Base-by-base conservation (phyloP, 805 yeast genomes). In the Yamadazyma nakazawae region DNA sequence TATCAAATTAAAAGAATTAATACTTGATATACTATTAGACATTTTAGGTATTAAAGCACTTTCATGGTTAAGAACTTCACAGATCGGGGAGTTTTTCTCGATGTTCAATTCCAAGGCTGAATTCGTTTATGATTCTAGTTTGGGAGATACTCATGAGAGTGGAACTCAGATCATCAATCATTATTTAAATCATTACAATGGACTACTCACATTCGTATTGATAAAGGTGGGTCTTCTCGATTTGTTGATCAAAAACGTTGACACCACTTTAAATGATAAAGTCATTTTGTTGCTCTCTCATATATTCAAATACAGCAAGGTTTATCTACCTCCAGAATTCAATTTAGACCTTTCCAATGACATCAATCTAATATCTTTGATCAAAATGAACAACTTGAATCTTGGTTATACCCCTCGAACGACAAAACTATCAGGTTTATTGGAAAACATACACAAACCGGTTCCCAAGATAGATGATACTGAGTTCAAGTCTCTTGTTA, bases 11-110 rank as follows among this genome's bases (percentile, higher is more conserved):
- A 78, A 88, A 35, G 82, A 79, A 31, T 78, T 81, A 25, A 60
- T 91, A 14, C 67, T 92, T 53, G 95, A 88, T 56, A 72, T 90
- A 2, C 71, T 91, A 35, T 74, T 83, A 37, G 91, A 86, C 56
- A 66, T 85, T 3, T 68, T 94, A 37, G 66, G 83, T 47, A 79
- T 88, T 12, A 72, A 73, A 56, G 70, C 80, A 1, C 63, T 85
- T 16, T 79, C 85, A 0, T 80, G 86, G 84, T 50, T 70, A 16
- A 55, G 53, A 28, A 37, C 46, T 24, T 56, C 62, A 11, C 46
- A 46, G 11, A 59, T 61, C 34, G 66, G 60, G 30, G 63, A 50
- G 10, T 50, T 35, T 9, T 50, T 67, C 1, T 25, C 44, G 24
- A 32, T 40, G 43, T 30, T 41, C 24, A 42, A 41, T 26, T 42